Evolutionary conservation across 345 rosid genomes (phyloP), one percentile per base, ranked within the genome.

Genomic region (Hirschfeldia incana): DNA sequence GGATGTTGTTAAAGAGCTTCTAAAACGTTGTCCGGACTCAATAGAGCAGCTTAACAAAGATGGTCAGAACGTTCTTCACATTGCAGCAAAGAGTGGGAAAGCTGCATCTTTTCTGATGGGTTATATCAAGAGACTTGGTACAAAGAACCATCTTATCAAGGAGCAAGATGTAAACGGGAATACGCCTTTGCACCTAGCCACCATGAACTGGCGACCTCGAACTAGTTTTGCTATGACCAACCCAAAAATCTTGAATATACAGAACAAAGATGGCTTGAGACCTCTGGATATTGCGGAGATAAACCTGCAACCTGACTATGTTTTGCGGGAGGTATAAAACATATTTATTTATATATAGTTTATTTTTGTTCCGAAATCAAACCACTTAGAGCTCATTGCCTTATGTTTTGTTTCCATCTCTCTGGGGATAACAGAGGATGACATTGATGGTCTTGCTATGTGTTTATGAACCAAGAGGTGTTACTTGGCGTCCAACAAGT

Each of bases 181-280:
- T 49, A 76, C 80, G 61, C 80, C 80, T 33, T 1, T 68, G 33
- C 79, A 76, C 21, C 46, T 76, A 0, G 79, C 79, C 15, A 17
- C 79, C 65, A 67, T 57, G 29, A 15, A 59, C 0, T 76, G 46
- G 68, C 67, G 67, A n/a, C 67, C 67, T 33, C 44, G 67, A 64
- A 33, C 10, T 64, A 15, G 5, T 5, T 57, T 21, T 64, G 11
- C 64, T 59, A 59, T 4, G 63, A 69, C 11, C 3, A 28, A 2
- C 4, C 12, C 62, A 3, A 17, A 57, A 4, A 57, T 6, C 7
- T 29, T 21, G 5, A 16, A n/a, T 4, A 51, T 30, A 30, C 4
- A 15, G 44, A 69, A 69, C 10, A 53, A 69, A n/a, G 28, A 8
- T 8, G 67, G 67, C 29, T 42, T 71, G 12, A 17, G 2, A 21